Base-by-base conservation (phyloP, 257 asterid genomes). In the Agastache rugosa region DNA sequence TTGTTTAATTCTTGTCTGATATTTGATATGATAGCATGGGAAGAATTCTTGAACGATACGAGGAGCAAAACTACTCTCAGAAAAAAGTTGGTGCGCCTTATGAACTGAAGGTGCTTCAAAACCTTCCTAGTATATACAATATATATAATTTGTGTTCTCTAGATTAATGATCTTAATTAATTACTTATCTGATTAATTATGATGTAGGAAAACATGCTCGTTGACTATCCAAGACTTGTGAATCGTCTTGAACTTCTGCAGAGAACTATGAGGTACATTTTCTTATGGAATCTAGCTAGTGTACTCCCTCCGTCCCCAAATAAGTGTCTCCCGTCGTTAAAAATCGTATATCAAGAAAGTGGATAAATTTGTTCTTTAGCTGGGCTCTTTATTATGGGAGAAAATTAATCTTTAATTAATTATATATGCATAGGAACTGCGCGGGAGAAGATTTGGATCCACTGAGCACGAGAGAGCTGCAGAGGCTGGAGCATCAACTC, bases 401-500 rank as follows among this genome's bases (percentile, higher is more conserved):
- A 29, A 29, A 29, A 29, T 29, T 29, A 29, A 1, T n/a, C n/a
- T n/a, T 29, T 29, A 29, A 1, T 29, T 29, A 3, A 29, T 29
- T 29, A 29, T 29, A 8, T 6, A 37, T 12, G 2, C 73, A 48
- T 37, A 92, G 97, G 87, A 87, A 87, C 73, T 90, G 82, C 56
- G 82, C 56, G 15, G 97, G 97, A 62, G 89, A 92, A 64, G 94
- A 86, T 69, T 73, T 89, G 79, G 92, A 87, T 63, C 83, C 90
- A 23, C 88, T 92, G 10, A 80, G 86, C 83, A 31, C 89, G 77
- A 84, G 92, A 74, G 96, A 92, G 85, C 96, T 92, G 67, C 97
- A 87, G 76, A 88, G 86, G 78, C 63, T 90, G 85, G 92, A 92
- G 78, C 96, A 83, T 78, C 97, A 92, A 75, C 86, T 92, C 45